Evolutionary conservation across 352 stramenopile genomes (phyloP).

Genomic region (Globisporangium mamillatum): DNA sequence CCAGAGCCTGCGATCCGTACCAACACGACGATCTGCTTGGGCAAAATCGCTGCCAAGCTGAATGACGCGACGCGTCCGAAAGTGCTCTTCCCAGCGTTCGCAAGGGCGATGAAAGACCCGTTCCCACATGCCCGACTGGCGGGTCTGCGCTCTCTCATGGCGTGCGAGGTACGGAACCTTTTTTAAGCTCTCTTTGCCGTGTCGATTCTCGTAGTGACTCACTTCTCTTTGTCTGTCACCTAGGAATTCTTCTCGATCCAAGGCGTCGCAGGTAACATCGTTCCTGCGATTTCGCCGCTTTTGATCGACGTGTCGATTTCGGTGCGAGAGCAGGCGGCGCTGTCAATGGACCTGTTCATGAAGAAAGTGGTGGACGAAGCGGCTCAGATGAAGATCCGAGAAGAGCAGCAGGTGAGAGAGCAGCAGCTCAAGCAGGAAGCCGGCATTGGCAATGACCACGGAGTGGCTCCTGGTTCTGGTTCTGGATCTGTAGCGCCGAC

Average conservation of each 20-base stretch:
- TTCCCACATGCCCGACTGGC: slow-evolving; percentile 89
- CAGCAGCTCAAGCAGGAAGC: slow-evolving; percentile 52
- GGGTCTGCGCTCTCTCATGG: slow-evolving; percentile 74
- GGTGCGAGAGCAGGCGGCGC: slow-evolving; percentile 72
- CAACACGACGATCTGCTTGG: slow-evolving; percentile 92
- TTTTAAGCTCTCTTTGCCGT: neutral
- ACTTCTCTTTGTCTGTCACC: neutral
- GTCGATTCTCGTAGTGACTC: neutral
- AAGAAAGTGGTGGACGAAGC: slow-evolving; percentile 77
- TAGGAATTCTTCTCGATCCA: slow-evolving; percentile 73
- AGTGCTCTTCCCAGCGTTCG: slow-evolving; percentile 88
- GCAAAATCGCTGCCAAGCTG: slow-evolving; percentile 85
- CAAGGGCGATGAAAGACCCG: slow-evolving; percentile 75
- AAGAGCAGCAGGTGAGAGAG: slow-evolving; percentile 61
- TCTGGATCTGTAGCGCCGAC: slow-evolving; percentile 25
- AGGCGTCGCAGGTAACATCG: slow-evolving; percentile 63
- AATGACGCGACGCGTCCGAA: slow-evolving; percentile 86
- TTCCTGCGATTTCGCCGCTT: slow-evolving; percentile 73
- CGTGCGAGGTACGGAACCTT: slow-evolving; percentile 39
- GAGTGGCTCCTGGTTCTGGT: neutral
- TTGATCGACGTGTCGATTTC: slow-evolving; percentile 78
- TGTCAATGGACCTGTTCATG: slow-evolving; percentile 79
- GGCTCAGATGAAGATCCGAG: slow-evolving; percentile 74
- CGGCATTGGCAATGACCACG: slow-evolving; percentile 19
- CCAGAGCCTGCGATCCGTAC: slow-evolving; percentile 90